Conservation (phyloP, 352 stramenopile species). For the Peronospora belbahrii region DNA sequence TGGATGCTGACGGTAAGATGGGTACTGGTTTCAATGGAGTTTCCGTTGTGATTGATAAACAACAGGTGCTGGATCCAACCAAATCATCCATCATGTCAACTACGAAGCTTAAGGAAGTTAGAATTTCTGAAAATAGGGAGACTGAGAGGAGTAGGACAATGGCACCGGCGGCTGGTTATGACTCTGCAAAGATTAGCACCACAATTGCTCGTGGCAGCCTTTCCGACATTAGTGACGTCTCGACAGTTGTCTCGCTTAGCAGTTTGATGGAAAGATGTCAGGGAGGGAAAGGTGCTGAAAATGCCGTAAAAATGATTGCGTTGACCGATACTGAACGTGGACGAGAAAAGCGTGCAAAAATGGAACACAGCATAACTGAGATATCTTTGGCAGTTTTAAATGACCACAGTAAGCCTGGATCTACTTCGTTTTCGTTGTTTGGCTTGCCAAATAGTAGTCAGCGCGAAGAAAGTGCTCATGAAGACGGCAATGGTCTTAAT, state of each 20-base stretch:
- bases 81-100: background rate
- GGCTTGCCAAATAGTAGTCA: conserved; percentile 1
- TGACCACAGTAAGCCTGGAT: conserved; percentile 24
- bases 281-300: conserved; percentile 2
- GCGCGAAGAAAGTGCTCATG: conserved; percentile 3
- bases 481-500: conserved; percentile 4
- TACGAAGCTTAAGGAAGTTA: conserved; percentile 2
- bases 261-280: background rate
- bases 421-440: conserved; percentile 34
- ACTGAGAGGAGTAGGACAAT: conserved; percentile 27
- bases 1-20: background rate
- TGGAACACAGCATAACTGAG: conserved; percentile 18
- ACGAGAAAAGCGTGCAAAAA: conserved; percentile 18
- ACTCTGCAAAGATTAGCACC: background rate
- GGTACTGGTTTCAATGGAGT: background rate
- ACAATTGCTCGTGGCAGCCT: background rate
- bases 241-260: background rate
- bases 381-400: conserved; percentile 4
- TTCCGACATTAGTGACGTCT: background rate
- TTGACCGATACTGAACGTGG: background rate
- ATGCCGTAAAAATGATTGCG: background rate
- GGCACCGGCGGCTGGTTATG: conserved; percentile 3
- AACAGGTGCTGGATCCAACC: background rate
- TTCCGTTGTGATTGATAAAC: background rate
- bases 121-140: conserved; percentile 5